These are phyloP conservation scores for Atkinsonella hypoxylon DNA, from an alignment of 2,329 filamentous ascomycete genomes.

Conservation along the genomic window DNA sequence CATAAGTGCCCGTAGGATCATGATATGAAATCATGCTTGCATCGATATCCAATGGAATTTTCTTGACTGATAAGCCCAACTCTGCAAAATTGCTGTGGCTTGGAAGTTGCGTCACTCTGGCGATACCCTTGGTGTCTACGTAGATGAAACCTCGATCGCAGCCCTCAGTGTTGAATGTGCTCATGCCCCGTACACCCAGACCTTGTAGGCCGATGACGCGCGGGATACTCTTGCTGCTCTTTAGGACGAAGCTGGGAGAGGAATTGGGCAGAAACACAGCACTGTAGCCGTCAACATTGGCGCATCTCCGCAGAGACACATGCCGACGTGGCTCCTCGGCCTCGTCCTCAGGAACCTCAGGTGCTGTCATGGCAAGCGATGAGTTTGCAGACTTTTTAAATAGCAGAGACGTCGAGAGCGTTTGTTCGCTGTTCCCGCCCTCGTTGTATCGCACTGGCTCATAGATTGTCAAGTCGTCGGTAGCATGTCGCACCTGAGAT, in stretches of 20 bases:
- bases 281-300: slow-evolving; percentile 64
- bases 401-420: slow-evolving; percentile 46
- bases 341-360: slow-evolving; percentile 38
- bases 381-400: slow-evolving; percentile 68
- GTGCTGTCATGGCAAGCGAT: slow-evolving; percentile 46
- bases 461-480: slow-evolving; percentile 79
- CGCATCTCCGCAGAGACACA: slow-evolving; percentile 43
- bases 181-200: slow-evolving; percentile 56
- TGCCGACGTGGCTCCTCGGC: slow-evolving; percentile 32
- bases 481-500: slow-evolving; percentile 53
- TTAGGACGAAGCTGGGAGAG: slow-evolving; percentile 72
- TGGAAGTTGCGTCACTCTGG: slow-evolving; percentile 64
- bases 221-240: slow-evolving; percentile 65
- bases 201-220: slow-evolving; percentile 64
- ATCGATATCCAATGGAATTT: slow-evolving; percentile 58
- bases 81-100: slow-evolving; percentile 55
- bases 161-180: slow-evolving; percentile 61
- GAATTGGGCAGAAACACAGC: slow-evolving; percentile 72
- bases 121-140: slow-evolving; percentile 58
- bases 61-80: slow-evolving; percentile 63
- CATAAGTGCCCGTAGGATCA: slow-evolving; percentile 59
- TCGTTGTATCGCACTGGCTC: slow-evolving; percentile 53
- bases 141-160: slow-evolving; percentile 79
- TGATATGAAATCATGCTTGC: slow-evolving; percentile 68
- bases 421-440: slow-evolving; percentile 21